phyloP scores from a whole-genome alignment of 2,329 filamentous ascomycete species.

The Aspergillus luchuensis region DNA sequence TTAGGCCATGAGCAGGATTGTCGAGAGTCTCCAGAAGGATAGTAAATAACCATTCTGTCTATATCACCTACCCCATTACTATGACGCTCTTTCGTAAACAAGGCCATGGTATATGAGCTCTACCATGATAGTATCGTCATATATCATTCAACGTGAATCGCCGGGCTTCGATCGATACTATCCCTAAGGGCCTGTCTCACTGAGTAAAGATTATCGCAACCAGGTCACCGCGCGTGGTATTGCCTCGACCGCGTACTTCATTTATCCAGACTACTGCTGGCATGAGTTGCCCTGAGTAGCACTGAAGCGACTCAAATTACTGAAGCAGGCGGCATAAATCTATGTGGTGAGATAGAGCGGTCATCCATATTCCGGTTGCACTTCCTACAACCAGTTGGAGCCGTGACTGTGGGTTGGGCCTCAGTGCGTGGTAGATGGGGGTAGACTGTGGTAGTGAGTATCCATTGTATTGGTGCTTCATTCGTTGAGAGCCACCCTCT shows the following conservation, averaged over 20 bases:
- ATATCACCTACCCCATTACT: not conserved
- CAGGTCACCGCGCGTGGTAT: not conserved
- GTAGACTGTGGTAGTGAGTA: not conserved
- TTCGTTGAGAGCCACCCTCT: constrained; percentile 49
- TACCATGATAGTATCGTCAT: not conserved
- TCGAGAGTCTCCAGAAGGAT: not conserved
- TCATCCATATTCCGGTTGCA: not conserved
- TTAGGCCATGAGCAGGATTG: not conserved
- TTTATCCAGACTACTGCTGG: not conserved
- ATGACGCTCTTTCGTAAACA: not conserved
- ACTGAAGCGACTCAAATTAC: not conserved
- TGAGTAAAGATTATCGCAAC: not conserved
- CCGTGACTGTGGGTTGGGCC: not conserved
- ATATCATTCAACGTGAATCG: not conserved
- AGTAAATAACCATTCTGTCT: no score
- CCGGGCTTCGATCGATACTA: no score
- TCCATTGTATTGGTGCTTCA: constrained; percentile 1
- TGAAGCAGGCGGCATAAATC: not conserved
- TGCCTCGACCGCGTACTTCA: no score
- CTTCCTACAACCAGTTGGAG: not conserved
- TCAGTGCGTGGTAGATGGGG: not conserved
- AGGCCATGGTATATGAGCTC: not conserved
- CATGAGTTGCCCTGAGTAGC: not conserved
- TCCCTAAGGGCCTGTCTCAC: not conserved
- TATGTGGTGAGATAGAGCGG: not conserved